Percentiles rank a stretch among this genome's conserved stretches.
phyloP scores from a whole-genome alignment of 1,139 yeast genomes.

The Arxiozyma slooffiae region DNA sequence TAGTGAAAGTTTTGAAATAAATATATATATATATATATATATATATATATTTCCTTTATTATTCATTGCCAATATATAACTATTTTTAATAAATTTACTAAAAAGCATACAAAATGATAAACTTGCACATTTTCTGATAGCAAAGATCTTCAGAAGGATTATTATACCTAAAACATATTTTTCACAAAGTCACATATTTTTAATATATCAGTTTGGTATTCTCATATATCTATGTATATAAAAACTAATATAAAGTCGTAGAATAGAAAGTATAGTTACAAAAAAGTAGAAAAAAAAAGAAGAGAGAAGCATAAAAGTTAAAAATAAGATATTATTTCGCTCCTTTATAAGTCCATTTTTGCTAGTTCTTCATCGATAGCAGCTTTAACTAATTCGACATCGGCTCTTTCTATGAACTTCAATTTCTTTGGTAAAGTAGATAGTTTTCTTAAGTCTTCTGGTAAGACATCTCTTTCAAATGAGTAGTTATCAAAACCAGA shows the following conservation, averaged over 20 bases:
- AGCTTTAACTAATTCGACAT: slow-evolving; percentile 59
- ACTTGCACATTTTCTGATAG: too few relatives aligned
- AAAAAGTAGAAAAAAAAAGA: background rate
- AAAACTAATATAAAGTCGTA: background rate
- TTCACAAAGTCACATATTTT: background rate
- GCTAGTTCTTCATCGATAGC: slow-evolving; percentile 62
- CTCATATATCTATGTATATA: background rate
- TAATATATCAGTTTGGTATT: background rate
- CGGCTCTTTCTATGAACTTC: slow-evolving; percentile 62
- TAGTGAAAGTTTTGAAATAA: background rate
- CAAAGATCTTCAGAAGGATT: background rate
- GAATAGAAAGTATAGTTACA: too few relatives aligned
- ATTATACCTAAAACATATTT: background rate
- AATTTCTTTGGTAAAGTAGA: slow-evolving; percentile 66
- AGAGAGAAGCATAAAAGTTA: background rate
- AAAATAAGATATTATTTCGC: too few relatives aligned
- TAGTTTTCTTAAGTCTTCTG: slow-evolving; percentile 72
- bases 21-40: too few relatives aligned
- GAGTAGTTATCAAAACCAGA: slow-evolving; percentile 58
- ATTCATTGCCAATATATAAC: background rate
- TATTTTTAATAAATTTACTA: too few relatives aligned
- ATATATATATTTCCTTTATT: too few relatives aligned
- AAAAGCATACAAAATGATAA: too few relatives aligned
- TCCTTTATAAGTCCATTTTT: slow-evolving; percentile 35
- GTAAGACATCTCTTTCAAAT: slow-evolving; percentile 80